Evolutionary conservation across 352 stramenopile species (phyloP).

Genomic region (Phytopythium sindhum): DNA sequence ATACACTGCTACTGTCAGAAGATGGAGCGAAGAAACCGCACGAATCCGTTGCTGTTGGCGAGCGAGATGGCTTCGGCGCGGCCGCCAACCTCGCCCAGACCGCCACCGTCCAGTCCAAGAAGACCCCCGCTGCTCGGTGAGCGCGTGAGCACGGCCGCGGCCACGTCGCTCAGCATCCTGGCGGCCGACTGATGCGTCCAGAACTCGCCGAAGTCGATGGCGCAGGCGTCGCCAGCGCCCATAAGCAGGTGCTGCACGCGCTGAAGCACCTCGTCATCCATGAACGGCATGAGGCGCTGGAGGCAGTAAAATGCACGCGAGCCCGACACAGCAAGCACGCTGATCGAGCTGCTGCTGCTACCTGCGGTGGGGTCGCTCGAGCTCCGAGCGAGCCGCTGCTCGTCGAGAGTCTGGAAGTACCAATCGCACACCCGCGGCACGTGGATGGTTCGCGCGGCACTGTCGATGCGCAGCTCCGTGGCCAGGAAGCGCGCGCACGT

Average conservation of each 20-base stretch:
- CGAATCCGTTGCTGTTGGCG: slow-evolving; percentile 5
- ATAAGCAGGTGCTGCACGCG: slow-evolving; percentile 56
- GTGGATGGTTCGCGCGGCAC: slow-evolving; percentile 33
- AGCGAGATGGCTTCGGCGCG: slow-evolving; percentile 6
- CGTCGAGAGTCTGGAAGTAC: slow-evolving; percentile 28
- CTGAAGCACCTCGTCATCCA: slow-evolving; percentile 49
- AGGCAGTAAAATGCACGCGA: slow-evolving; percentile 61
- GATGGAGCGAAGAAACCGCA: slow-evolving; percentile 8
- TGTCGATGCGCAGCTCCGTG: slow-evolving; percentile 38
- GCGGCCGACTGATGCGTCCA: slow-evolving; percentile 35
- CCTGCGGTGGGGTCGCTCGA: neutral
- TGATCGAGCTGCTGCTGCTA: slow-evolving; percentile 14
- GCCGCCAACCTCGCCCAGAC: slow-evolving; percentile 6
- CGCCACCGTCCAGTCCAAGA: neutral
- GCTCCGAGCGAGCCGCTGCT: slow-evolving; percentile 4
- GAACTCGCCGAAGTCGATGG: slow-evolving; percentile 56
- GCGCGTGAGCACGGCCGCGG: neutral
- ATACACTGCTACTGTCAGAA: neutral
- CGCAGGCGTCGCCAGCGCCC: slow-evolving; percentile 47
- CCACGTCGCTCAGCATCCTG: slow-evolving; percentile 7
- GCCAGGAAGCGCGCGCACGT: slow-evolving; percentile 41
- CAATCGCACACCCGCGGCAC: slow-evolving; percentile 65
- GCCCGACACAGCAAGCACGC: slow-evolving; percentile 15
- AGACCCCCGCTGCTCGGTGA: neutral
- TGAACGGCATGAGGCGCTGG: slow-evolving; percentile 58